A percentile compares a stretch with the other conserved stretches of the same genome.
Conservation (phyloP, 1,284 basidiomycete species). For the Microbotryomycetes sp. region DNA sequence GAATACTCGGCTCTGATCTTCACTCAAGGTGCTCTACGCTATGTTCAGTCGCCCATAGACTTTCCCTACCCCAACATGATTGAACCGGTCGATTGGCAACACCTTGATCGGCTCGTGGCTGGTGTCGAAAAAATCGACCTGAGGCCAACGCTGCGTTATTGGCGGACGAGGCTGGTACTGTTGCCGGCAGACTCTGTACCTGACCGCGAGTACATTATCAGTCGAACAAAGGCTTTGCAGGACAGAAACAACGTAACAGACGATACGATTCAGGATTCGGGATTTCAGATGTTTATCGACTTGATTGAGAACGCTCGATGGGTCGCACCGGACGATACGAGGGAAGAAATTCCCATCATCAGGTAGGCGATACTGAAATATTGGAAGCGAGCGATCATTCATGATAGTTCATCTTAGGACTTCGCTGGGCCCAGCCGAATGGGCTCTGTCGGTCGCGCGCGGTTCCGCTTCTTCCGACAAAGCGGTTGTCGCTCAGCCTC, state of each 20-base stretch:
- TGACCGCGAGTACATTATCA: conserved; percentile 45
- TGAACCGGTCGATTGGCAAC: conserved; percentile 40
- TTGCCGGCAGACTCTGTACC: conserved; percentile 73
- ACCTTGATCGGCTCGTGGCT: conserved; percentile 42
- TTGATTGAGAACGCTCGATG: conserved; percentile 59
- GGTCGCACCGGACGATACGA: conserved; percentile 55
- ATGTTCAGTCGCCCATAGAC: conserved; percentile 52
- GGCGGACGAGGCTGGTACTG: conserved; percentile 90
- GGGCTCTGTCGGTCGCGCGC: conserved; percentile 36
- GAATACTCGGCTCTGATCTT: conserved; percentile 85
- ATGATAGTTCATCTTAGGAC: conserved; percentile 43
- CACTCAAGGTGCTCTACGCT: conserved; percentile 74
- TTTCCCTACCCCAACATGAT: conserved; percentile 29
- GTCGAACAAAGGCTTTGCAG: conserved; percentile 58
- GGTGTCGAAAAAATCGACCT: conserved; percentile 34
- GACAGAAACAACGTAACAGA: conserved; percentile 10
- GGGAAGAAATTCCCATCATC: conserved; percentile 40
- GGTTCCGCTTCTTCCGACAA: neutral
- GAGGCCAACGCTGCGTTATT: conserved; percentile 51
- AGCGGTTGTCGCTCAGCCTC: conserved; percentile 2
- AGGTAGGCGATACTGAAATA: conserved; percentile 37
- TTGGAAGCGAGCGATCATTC: too few relatives aligned
- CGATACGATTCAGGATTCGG: conserved; percentile 22
- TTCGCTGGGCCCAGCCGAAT: conserved; percentile 68
- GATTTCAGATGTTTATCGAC: conserved; percentile 9